A percentile compares a stretch with the other conserved stretches of the same genome.
These are phyloP conservation scores for Artemisia argyi DNA, from an alignment of 129 eudicot species.

Conservation along the genomic window DNA sequence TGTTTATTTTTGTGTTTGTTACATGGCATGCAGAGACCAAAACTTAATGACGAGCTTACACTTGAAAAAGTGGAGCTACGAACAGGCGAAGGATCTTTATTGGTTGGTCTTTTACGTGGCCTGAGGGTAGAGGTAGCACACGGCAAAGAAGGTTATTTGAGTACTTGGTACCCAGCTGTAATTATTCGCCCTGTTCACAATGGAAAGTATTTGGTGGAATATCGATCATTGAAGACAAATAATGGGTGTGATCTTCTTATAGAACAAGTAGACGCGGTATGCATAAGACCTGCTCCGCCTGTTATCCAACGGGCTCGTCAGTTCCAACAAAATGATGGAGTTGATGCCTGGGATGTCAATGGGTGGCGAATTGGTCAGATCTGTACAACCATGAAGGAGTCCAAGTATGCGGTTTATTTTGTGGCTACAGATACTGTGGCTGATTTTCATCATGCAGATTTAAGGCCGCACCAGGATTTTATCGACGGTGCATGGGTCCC, in stretches of 20 bases:
- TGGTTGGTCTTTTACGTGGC: conserved; percentile 26
- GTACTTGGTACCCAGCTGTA: conserved; percentile 57
- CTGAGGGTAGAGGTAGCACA: conserved; percentile 52
- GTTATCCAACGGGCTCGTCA: conserved; percentile 24
- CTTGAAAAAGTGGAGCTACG: conserved; percentile 30
- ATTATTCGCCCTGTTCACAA: conserved; percentile 27
- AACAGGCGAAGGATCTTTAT: conserved; percentile 19
- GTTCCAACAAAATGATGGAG: conserved; percentile 43
- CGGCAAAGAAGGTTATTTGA: conserved; percentile 42
- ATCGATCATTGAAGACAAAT: conserved; percentile 35
- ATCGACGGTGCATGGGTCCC: conserved; percentile 54
- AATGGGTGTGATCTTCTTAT: conserved; percentile 33
- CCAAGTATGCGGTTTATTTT: conserved; percentile 49
- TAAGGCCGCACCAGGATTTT: conserved; percentile 72
- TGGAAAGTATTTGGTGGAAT: conserved; percentile 53
- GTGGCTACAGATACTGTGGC: conserved; percentile 37
- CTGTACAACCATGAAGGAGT: conserved; percentile 32
- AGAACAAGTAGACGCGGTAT: conserved; percentile 56
- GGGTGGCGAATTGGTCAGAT: conserved; percentile 76
- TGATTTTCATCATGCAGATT: conserved; percentile 50
- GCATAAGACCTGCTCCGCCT: conserved; percentile 68
- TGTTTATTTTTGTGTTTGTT: conserved; percentile 5
- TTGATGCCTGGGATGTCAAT: conserved; percentile 66
- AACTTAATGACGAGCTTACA: conserved; percentile 29
- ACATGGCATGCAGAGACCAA: conserved; percentile 44